Evolutionary conservation across 176 grass and related monocot genomes (phyloP).

Genomic region (Eremochloa ophiuroides): DNA sequence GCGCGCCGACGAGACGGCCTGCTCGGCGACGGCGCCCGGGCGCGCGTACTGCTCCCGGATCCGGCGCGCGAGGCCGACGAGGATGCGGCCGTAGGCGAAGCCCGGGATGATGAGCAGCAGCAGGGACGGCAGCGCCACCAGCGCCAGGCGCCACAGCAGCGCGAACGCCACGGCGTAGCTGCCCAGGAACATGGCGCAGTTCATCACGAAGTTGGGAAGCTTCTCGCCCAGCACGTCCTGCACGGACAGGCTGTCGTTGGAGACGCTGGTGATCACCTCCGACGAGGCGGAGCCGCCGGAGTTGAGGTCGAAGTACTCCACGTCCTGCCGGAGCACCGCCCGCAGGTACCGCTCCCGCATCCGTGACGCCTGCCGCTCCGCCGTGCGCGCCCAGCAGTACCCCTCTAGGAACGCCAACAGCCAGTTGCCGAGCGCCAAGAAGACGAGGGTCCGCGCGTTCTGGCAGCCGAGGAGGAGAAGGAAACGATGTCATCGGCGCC

Average conservation of each 20-base stretch:
- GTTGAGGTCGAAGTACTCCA: conserved; percentile 98
- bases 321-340: conserved; percentile 89
- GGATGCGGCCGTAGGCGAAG: conserved; percentile 77
- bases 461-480: background rate
- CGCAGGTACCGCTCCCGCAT: conserved; percentile 79
- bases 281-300: no score
- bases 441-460: conserved; percentile 66
- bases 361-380: conserved; percentile 85
- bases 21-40: conserved; percentile 68
- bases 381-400: conserved; percentile 89
- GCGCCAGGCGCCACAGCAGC: conserved; percentile 64
- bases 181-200: conserved; percentile 60
- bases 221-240: conserved; percentile 94
- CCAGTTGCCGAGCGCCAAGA: conserved; percentile 58
- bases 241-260: conserved; percentile 85
- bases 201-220: conserved; percentile 97
- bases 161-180: conserved; percentile 72
- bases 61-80: conserved; percentile 65
- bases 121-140: conserved; percentile 70
- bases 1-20: conserved; percentile 77
- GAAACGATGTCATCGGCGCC: background rate
- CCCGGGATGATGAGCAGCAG: conserved; percentile 83
- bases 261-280: conserved; percentile 94
- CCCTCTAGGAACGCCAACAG: conserved; percentile 91
- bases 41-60: conserved; percentile 73